Evolutionary conservation across 345 rosid genomes (phyloP).

Genomic region (thale cress (Arabidopsis thaliana)): DNA sequence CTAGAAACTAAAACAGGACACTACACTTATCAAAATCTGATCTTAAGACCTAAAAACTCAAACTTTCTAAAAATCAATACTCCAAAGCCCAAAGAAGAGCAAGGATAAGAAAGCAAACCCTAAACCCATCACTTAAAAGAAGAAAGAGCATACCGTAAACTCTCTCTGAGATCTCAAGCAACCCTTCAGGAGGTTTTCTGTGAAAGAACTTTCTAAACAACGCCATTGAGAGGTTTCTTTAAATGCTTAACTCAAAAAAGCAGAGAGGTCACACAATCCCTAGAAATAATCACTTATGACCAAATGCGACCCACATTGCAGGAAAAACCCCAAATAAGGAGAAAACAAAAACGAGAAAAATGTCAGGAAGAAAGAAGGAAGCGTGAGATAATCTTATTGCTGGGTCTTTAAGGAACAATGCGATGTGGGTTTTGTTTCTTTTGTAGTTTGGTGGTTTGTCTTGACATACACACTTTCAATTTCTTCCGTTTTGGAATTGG

Average conservation of each 20-base stretch:
- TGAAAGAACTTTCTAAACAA: constrained; percentile 74
- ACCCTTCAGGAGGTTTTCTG: constrained; percentile 78
- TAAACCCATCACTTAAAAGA: constrained; percentile 31
- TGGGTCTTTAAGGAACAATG: constrained; percentile 65
- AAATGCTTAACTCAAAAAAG: constrained; percentile 29
- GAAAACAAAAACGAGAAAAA: constrained; percentile 39
- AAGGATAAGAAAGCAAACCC: not conserved
- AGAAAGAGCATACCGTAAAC: constrained; percentile 63
- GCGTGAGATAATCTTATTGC: constrained; percentile 48
- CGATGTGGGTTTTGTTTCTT: constrained; percentile 37
- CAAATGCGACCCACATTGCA: constrained; percentile 45
- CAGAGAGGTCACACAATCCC: constrained; percentile 13
- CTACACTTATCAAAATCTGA: not conserved
- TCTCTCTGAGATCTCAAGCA: constrained; percentile 83
- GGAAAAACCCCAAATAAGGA: constrained; percentile 31
- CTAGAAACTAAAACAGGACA: no score
- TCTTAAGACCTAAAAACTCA: not conserved
- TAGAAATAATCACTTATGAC: constrained; percentile 37
- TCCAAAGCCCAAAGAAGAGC: not conserved
- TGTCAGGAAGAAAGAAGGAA: constrained; percentile 44
- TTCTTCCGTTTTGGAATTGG: constrained; percentile 35
- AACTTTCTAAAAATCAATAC: not conserved
- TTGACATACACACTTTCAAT: constrained; percentile 56
- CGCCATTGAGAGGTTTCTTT: constrained; percentile 57
- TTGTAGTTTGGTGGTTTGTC: constrained; percentile 51